These are phyloP conservation scores for Sclerotinia glacialis DNA, from an alignment of 2,329 filamentous ascomycete species.

Conservation along the genomic window DNA sequence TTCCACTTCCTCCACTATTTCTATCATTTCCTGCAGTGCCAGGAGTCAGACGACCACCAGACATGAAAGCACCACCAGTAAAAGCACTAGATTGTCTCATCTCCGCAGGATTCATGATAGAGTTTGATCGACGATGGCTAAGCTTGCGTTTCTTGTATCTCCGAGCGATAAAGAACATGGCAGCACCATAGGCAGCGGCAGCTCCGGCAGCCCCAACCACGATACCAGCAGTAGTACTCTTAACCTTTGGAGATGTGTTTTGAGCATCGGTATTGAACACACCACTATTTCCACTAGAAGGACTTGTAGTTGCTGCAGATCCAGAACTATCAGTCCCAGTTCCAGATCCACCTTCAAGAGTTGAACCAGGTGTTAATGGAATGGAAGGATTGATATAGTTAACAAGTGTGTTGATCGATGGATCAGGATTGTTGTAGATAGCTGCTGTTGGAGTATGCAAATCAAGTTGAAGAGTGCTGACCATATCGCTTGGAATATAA, in stretches of 20 bases:
- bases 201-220: constrained; percentile 62
- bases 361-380: constrained; percentile 44
- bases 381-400: constrained; percentile 81
- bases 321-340: constrained; percentile 41
- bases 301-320: constrained; percentile 36
- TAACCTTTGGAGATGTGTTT: constrained; percentile 53
- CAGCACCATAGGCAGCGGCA: constrained; percentile 69
- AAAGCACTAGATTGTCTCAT: constrained; percentile 48
- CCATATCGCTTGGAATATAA: constrained; percentile 69
- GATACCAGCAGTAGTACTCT: constrained; percentile 64
- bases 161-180: constrained; percentile 73
- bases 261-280: constrained; percentile 42
- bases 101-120: constrained; percentile 50
- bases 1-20: constrained; percentile 57
- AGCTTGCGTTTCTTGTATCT: constrained; percentile 66
- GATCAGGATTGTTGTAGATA: constrained; percentile 68
- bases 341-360: constrained; percentile 37
- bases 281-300: constrained; percentile 42
- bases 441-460: constrained; percentile 68
- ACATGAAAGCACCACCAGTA: constrained; percentile 49
- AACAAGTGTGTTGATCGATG: constrained; percentile 70
- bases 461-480: constrained; percentile 65
- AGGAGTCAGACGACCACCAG: constrained; percentile 41
- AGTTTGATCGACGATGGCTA: constrained; percentile 61
- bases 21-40: constrained; percentile 41